Percentiles rank a stretch among this genome's conserved stretches.
These are phyloP conservation scores for Moringa oleifera DNA, from an alignment of 345 rosid genomes.

Conservation along the genomic window DNA sequence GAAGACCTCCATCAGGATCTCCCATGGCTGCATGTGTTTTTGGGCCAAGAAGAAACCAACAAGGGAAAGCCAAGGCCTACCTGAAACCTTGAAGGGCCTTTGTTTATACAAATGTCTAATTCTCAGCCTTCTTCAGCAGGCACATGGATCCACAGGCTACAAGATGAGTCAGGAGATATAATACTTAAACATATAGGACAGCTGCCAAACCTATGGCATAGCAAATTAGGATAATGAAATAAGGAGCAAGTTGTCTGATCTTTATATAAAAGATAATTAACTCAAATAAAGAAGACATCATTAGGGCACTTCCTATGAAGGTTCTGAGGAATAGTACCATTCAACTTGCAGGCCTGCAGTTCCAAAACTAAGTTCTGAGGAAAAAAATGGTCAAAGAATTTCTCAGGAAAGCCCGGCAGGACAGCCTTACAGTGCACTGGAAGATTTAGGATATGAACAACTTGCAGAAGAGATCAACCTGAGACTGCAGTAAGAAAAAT, in stretches of 20 bases:
- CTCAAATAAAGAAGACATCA: neutral
- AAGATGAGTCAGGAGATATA: too few relatives aligned
- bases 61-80: too few relatives aligned
- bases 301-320: neutral
- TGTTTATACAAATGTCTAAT: too few relatives aligned
- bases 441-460: conserved; percentile 1
- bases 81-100: too few relatives aligned
- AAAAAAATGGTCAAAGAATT: neutral
- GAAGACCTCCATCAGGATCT: too few relatives aligned
- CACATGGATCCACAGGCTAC: too few relatives aligned
- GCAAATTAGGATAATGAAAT: neutral
- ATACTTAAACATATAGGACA: neutral
- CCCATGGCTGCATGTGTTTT: too few relatives aligned
- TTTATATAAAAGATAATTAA: too few relatives aligned
- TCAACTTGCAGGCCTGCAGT: neutral
- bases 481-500: conserved; percentile 5
- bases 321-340: neutral
- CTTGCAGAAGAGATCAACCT: neutral
- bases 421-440: neutral
- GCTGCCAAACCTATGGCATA: neutral
- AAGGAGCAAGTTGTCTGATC: neutral
- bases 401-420: neutral
- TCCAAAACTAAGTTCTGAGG: neutral
- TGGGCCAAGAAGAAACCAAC: too few relatives aligned
- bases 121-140: too few relatives aligned